Percentiles rank a stretch among this genome's conserved stretches.
Conservation (phyloP, 805 yeast species). For the Kluyveromyces starmeri region DNA sequence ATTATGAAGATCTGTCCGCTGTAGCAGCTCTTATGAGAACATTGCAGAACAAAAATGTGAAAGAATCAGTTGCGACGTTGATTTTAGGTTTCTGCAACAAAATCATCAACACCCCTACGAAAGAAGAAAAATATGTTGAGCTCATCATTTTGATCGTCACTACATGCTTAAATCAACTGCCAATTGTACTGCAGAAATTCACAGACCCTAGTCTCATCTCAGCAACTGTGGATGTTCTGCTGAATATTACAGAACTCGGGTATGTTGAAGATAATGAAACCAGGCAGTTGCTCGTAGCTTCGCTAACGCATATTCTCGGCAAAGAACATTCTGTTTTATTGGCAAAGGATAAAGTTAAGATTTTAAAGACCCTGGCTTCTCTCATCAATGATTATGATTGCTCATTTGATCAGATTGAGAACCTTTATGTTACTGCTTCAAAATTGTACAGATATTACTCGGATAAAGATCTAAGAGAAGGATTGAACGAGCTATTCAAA, state of each 20-base stretch:
- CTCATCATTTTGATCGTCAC: constrained; percentile 53
- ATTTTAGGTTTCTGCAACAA: constrained; percentile 46
- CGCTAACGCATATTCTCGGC: constrained; percentile 53
- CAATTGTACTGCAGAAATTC: constrained; percentile 36
- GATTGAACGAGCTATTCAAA: constrained; percentile 49
- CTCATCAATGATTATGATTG: constrained; percentile 48
- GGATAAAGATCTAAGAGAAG: constrained; percentile 54
- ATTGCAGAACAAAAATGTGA: constrained; percentile 46
- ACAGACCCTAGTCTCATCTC: constrained; percentile 39
- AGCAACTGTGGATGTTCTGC: constrained; percentile 42
- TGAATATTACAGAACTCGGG: constrained; percentile 46
- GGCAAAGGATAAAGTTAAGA: constrained; percentile 42
- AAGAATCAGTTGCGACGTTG: constrained; percentile 52
- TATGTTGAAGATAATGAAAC: constrained; percentile 48
- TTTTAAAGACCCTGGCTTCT: constrained; percentile 48
- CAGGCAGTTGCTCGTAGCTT: constrained; percentile 42
- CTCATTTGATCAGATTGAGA: constrained; percentile 39
- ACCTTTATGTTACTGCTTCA: constrained; percentile 43
- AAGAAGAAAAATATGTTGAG: constrained; percentile 37
- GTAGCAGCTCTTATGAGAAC: constrained; percentile 47
- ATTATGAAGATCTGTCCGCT: constrained; percentile 47
- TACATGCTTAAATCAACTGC: constrained; percentile 42
- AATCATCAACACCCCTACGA: constrained; percentile 36
- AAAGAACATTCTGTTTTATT: constrained; percentile 47
- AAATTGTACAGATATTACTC: constrained; percentile 49